These are phyloP conservation scores for Penicillium fuscoglaucum DNA, from an alignment of 2,329 filamentous ascomycete genomes.

Conservation along the genomic window DNA sequence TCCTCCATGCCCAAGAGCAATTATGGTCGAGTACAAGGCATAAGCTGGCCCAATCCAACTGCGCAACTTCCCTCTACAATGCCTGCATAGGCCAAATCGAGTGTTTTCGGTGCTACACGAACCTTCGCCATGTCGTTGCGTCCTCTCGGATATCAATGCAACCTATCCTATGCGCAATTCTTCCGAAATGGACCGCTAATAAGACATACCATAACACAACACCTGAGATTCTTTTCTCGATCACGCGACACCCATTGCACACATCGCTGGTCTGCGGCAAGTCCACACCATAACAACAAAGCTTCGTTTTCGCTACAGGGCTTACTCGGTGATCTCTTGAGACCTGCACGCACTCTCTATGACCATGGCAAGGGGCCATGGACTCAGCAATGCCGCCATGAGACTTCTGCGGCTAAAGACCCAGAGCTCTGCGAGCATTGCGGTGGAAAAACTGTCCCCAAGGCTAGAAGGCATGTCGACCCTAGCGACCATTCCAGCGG, in stretches of 20 bases:
- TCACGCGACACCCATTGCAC: neutral
- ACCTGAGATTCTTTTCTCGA: neutral
- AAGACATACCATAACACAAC: neutral
- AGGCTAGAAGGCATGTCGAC: slow-evolving; percentile 3
- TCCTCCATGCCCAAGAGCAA: neutral
- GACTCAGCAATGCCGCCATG: neutral
- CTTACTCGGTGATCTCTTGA: neutral
- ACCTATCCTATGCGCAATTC: neutral
- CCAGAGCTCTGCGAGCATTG: slow-evolving; percentile 3
- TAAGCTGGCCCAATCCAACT: neutral
- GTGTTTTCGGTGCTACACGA: neutral
- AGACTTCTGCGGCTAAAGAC: neutral
- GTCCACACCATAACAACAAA: neutral
- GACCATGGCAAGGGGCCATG: neutral
- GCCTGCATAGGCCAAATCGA: slow-evolving; percentile 4
- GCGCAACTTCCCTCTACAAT: neutral
- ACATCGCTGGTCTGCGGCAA: neutral
- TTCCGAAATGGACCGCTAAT: neutral
- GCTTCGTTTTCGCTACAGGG: neutral
- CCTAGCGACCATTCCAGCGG: neutral
- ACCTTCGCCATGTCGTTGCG: slow-evolving; percentile 8
- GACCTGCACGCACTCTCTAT: neutral
- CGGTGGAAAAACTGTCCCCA: neutral
- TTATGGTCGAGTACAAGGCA: neutral
- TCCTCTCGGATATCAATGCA: slow-evolving; percentile 5